Conservation (phyloP, 2,329 filamentous ascomycete genomes). For the Ceratocystis eucalypticola region DNA sequence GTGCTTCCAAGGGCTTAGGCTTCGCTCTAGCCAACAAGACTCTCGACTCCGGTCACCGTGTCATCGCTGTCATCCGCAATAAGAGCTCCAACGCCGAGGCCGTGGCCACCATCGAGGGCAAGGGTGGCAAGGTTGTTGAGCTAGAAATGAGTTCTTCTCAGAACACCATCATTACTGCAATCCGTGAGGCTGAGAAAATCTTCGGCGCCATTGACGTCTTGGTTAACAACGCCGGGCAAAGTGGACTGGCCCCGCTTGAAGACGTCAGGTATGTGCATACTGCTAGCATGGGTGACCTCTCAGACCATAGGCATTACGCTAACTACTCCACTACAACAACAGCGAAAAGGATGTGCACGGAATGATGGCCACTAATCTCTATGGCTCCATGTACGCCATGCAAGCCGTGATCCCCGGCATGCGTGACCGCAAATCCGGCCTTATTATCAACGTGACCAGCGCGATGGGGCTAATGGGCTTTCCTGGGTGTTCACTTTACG, state of each 20-base stretch:
- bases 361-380: constrained; percentile 36
- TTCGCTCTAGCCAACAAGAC: constrained; percentile 31
- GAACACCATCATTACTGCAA: constrained; percentile 26
- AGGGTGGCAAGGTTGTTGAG: constrained; percentile 25
- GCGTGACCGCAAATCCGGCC: constrained; percentile 30
- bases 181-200: constrained; percentile 28
- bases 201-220: constrained; percentile 33
- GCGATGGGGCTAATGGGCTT: constrained; percentile 32
- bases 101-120: constrained; percentile 25
- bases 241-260: constrained; percentile 32
- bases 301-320: background rate
- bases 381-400: constrained; percentile 35
- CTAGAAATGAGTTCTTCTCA: constrained; percentile 31
- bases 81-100: constrained; percentile 25
- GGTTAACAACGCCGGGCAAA: constrained; percentile 35
- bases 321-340: background rate
- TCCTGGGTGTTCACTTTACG: constrained; percentile 30
- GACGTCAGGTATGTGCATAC: constrained; percentile 23
- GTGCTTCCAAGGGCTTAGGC: constrained; percentile 35
- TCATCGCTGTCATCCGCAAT: constrained; percentile 35
- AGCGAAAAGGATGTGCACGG: constrained; percentile 30
- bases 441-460: constrained; percentile 35
- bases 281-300: too few relatives aligned
- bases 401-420: constrained; percentile 36
- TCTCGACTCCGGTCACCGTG: constrained; percentile 33